Evolutionary conservation across 192 early-diverging fungal genomes (phyloP), one percentile per base, ranked within the genome.

Genomic region (Coemansia javaensis): DNA sequence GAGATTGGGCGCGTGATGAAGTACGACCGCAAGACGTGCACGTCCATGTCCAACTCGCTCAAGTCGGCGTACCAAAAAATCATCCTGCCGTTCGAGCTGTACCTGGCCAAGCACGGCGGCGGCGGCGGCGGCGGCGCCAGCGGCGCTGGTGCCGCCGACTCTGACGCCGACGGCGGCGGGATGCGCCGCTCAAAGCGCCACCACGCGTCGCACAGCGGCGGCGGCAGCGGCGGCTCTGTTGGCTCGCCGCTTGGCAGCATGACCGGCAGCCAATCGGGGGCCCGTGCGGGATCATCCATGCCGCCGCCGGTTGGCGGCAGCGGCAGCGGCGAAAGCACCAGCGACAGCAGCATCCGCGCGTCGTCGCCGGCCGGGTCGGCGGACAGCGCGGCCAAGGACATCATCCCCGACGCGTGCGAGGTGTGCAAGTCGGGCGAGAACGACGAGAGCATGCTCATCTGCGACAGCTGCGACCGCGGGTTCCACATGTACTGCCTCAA

Each of bases 381-480:
- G 4, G 72, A 47, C 25, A 61, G 56, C 9, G 43, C 67, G 8
- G 43, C 53, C 9, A 59, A 45, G n/a, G n/a, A n/a, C 2, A 57
- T 64, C 2, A 56, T 73, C 22, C 71, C 71, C n/a, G 78, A 68
- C 14, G 46, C 40, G 23, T 73, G 69, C 47, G 56, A 65, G 44
- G 47, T 69, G 32, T 76, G 75, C 35, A 31, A 52, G 33, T 60
- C 53, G 14, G 78, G 68, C 35, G 78, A 75, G 37, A 51, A 75
- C 43, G 78, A 77, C 37, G 85, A 83, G 9, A 60, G 76, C 41
- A 83, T 92, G 63, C 56, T 93, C 14, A 81, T 90, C 18, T 97
- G 94, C 63, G 91, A 97, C 56, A 83, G 83, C 6, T 97, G 94
- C 55, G 87, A 91, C 36, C 62, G 80, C 21, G 85, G 85, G 4